These are phyloP conservation scores for Umbelopsis ramanniana DNA, from an alignment of 192 early-diverging fungal genomes.

Conservation along the genomic window DNA sequence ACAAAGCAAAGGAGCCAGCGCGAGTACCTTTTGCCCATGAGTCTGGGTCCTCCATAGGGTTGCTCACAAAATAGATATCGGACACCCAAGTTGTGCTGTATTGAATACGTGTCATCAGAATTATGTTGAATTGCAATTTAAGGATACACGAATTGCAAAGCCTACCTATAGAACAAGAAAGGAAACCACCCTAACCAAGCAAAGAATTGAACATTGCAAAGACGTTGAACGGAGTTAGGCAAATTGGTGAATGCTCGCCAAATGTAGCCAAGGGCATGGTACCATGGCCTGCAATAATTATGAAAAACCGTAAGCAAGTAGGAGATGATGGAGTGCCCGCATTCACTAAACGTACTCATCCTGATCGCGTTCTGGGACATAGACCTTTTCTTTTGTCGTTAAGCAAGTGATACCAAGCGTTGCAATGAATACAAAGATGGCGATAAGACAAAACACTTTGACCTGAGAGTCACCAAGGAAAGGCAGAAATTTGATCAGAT, in stretches of 20 bases:
- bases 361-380: constrained; percentile 31
- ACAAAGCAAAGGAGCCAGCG: constrained; percentile 85
- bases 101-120: background rate
- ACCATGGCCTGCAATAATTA: constrained; percentile 41
- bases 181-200: constrained; percentile 98
- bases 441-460: constrained; percentile 78
- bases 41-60: constrained; percentile 13
- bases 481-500: constrained; percentile 70
- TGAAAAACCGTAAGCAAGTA: too few relatives aligned
- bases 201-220: constrained; percentile 92
- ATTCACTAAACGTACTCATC: constrained; percentile 35
- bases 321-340: background rate
- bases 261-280: constrained; percentile 51
- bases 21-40: constrained; percentile 63
- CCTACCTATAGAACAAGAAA: constrained; percentile 89
- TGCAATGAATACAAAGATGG: constrained; percentile 61
- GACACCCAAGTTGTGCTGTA: constrained; percentile 68
- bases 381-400: constrained; percentile 55
- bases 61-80: constrained; percentile 48
- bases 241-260: constrained; percentile 63
- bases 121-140: background rate
- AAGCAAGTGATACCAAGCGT: constrained; percentile 73
- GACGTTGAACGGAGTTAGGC: constrained; percentile 70
- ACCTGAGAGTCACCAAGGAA: constrained; percentile 77
- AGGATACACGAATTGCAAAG: constrained; percentile 24